These are phyloP conservation scores for Microcera coccophila DNA, from an alignment of 2,329 filamentous ascomycete genomes.

Conservation along the genomic window DNA sequence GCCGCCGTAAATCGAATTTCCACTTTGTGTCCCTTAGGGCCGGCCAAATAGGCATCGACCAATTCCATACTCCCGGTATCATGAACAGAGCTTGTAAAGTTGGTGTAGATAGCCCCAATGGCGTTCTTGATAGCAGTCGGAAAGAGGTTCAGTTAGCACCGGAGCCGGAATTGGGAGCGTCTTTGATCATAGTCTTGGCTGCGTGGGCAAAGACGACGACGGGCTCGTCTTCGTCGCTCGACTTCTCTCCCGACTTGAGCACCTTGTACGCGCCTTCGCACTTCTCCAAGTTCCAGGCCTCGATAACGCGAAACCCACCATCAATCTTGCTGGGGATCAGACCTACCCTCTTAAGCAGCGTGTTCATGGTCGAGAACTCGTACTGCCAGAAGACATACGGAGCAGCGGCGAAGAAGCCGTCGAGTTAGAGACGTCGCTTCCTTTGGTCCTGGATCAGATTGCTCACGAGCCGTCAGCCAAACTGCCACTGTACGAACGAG, in stretches of 20 bases:
- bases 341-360: conserved; percentile 2
- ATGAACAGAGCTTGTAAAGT: conserved; percentile 31
- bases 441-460: conserved; percentile 13
- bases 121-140: background rate
- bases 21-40: conserved; percentile 28
- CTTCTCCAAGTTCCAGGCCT: conserved; percentile 9
- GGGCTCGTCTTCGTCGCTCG: conserved; percentile 2
- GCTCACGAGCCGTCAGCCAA: conserved; percentile 6
- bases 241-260: conserved; percentile 1
- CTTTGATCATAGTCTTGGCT: background rate
- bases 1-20: too few species aligned
- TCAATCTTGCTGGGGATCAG: conserved; percentile 10
- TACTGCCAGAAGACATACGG: conserved; percentile 10
- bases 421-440: conserved; percentile 6
- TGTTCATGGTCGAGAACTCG: conserved; percentile 6
- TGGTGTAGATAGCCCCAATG: conserved; percentile 16
- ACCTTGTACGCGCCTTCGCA: conserved; percentile 4
- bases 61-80: conserved; percentile 33
- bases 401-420: conserved; percentile 7
- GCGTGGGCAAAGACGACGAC: background rate
- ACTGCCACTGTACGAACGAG: conserved; percentile 14
- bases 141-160: background rate
- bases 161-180: background rate
- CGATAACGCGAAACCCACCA: conserved; percentile 6
- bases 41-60: conserved; percentile 35